Base-by-base conservation (phyloP, 805 yeast species). In the Pichia californica region DNA sequence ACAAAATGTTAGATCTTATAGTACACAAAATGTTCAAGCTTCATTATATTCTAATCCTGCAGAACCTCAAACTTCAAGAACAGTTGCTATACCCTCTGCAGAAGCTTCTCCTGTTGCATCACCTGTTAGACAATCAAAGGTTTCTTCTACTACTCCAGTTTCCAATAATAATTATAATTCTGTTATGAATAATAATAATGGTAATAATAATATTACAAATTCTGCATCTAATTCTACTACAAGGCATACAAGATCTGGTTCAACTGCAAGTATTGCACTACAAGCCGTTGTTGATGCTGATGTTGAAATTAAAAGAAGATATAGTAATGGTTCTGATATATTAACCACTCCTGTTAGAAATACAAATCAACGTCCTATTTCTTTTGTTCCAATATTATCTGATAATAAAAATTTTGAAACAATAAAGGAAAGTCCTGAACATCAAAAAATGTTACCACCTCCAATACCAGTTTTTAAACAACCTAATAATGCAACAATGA, bases 261-360 rank as follows among this genome's bases (percentile, higher is more conserved):
- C 79, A 1, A 67, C 84, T 2, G 89, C 88, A 3, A 77, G 85
- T 30, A 56, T 71, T 48, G 89, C 83, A 9, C 66, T 83, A 46
- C 85, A 82, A 56, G 88, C 88, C 0, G 83, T 83, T 41, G 88
- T 79, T 13, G 77, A 79, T 47, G 85, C 84, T 8, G 81, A 76
- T 52, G 54, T 52, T 38, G 66, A 64, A 46, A 56, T 52, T 26
- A 54, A 58, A 5, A 53, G 66, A 43, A 55, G 67, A 31, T 59
- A 59, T 47, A 62, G 67, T 48, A 40, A 58, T 26, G 48, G 57
- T 11, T 44, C 47, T 31, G 59, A 52, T 23, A 29, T 44, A 14
- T 28, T 52, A 14, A 41, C 52, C 3, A 46, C 52, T 2, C 52
- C 52, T 13, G 28, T 44, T 18, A 50, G 49, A 31, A 35, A 43